Base-by-base conservation (phyloP, 2,329 filamentous ascomycete species). In the Ilyonectria mors-panacis region DNA sequence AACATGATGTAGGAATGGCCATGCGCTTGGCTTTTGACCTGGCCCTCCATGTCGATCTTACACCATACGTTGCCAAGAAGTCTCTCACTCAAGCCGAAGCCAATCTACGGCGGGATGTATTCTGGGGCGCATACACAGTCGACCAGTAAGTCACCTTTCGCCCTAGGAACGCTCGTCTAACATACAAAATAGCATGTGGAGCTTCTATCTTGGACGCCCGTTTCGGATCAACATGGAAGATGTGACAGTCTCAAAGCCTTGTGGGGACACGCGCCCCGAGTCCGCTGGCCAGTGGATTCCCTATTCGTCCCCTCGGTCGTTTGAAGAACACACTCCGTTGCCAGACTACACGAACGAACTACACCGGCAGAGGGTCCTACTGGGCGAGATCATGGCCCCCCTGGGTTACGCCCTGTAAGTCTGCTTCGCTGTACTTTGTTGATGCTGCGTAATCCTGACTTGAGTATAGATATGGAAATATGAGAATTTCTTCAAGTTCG, bases 121-220 rank as follows among this genome's bases (percentile, higher is more conserved):
- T 80, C 59, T 80, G 78, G 78, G 76, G 73, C 13, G 74, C 73
- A 8, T 79, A 75, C 55, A 70, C 72, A 1, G 67, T 77, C 26
- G 77, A 79, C 45, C 76, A 77, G 76, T 77, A 63, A 55, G 74
- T 66, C 5, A 17, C 8, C 4, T 15, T 35, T 53, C n/a, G 5
- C 50, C 35, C 3, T 17, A 23, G 4, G 12, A 17, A 8, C 7
- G 26, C 28, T 39, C 15, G 28, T 12, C 64, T 71, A 54, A 71
- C 17, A 7, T 6, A 4, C 4, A 12, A 12, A 1, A 3, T 54
- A 76, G 75, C 28, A 72, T 74, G 62, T 74, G 75, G 69, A 69
- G 74, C 5, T 75, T 77, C 53, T 72, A 75, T 30, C 67, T 76
- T 4, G 75, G 75, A 17, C 69, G 74, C 6, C 73, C 73, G 12